Base-by-base conservation (phyloP, 495 filamentous ascomycete genomes). In the Penicillium canescens region DNA sequence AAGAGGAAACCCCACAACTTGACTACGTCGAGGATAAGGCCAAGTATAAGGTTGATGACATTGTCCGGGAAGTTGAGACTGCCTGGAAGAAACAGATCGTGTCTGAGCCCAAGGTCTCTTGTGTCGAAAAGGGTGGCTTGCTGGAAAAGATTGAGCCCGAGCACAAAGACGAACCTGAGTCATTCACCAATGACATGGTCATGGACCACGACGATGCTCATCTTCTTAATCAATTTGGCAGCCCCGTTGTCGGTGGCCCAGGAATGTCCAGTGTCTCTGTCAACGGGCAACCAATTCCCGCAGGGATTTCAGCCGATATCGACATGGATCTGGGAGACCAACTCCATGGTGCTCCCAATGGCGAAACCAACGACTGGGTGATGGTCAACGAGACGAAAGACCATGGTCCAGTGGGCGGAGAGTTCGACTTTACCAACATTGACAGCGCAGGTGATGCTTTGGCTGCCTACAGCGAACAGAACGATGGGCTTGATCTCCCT, bases 61-160 rank as follows among this genome's bases (percentile, higher is more conserved):
- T 86, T 28, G 75, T 84, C 13, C 74, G 77, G 12, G 76, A 81
- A 20, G 77, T 86, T 5, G 83, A 87, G 63, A 71, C 69, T 33
- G 64, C 79, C 3, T 76, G 82, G 43, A 77, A 80, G 39, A 83
- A 80, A 49, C 74, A 71, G 38, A 81, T 85, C 41, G 75, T 75
- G 14, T 71, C 79, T 4, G 81, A 87, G 39, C 78, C 83, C 42
- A 83, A 84, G 28, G 74, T 90, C 4, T 78, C 82, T 11, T 85
- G 87, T 45, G 78, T 89, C 39, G 80, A 89, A 52, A 85, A 88
- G 55, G 89, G 89, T 46, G 89, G 86, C 26, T 76, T 90, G 36
- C 73, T 89, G 59, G 83, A 90, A 57, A 80, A 79, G 54, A 69
- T 78, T 28, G 76, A 78, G 38, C 71, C 78, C 1, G 68, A 75